phyloP scores from a whole-genome alignment of 2,329 filamentous ascomycete species.

The Pseudogymnoascus verrucosus region DNA sequence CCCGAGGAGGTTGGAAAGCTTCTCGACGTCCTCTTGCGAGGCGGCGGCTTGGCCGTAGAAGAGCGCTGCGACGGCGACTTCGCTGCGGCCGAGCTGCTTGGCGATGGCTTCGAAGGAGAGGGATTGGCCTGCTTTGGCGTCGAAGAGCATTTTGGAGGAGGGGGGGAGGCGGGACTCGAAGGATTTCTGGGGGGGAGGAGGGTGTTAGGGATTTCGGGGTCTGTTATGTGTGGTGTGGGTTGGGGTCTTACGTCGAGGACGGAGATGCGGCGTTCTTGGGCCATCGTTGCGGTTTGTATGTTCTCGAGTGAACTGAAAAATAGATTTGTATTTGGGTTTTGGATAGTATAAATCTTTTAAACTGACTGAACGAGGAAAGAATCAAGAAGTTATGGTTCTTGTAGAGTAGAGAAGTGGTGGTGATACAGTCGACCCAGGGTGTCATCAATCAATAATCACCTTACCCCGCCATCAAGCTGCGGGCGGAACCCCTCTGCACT shows the following conservation, averaged over 20 bases:
- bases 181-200: constrained; percentile 41
- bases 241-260: background rate
- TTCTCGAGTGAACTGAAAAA: background rate
- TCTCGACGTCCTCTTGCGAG: constrained; percentile 58
- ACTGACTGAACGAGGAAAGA: background rate
- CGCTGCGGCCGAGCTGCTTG: constrained; percentile 64
- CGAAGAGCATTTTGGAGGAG: constrained; percentile 67
- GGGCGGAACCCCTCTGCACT: background rate
- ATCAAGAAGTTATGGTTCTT: background rate
- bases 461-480: background rate
- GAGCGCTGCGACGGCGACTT: constrained; percentile 81
- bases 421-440: background rate
- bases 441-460: constrained; percentile 4
- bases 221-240: background rate
- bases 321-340: background rate
- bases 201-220: background rate
- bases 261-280: constrained; percentile 1
- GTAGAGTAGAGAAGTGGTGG: background rate
- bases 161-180: constrained; percentile 61
- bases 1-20: constrained; percentile 57
- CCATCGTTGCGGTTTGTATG: background rate
- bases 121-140: constrained; percentile 66
- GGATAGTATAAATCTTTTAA: background rate
- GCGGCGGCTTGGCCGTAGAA: constrained; percentile 85
- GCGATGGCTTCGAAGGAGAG: constrained; percentile 76